phyloP scores from a whole-genome alignment of 2,329 filamentous ascomycete species.

The Alternaria novae-zelandiae region DNA sequence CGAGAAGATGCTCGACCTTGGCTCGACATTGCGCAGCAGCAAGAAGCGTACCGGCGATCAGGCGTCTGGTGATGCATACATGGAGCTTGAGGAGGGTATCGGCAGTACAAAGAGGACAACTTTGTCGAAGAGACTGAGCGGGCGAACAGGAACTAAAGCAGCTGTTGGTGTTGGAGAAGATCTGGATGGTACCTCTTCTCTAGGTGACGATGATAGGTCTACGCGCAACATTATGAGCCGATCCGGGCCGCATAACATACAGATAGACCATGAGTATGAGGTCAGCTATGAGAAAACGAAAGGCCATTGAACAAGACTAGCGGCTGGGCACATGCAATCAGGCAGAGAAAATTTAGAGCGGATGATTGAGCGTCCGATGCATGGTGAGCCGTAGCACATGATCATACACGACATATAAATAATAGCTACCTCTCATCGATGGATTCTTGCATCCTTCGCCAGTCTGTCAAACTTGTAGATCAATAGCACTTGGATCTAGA shows the following conservation, averaged over 20 bases:
- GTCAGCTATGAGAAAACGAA: not conserved
- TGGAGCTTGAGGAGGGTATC: slow-evolving; percentile 6
- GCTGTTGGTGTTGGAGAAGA: not conserved
- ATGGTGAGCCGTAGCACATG: not conserved
- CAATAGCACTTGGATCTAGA: not conserved
- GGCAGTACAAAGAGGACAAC: not conserved
- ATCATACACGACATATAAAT: not conserved
- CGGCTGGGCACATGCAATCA: not conserved
- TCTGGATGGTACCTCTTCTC: not conserved
- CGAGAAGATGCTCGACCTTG: slow-evolving; percentile 15
- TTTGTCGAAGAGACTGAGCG: not conserved
- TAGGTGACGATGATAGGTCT: not conserved
- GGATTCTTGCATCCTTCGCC: too few species aligned
- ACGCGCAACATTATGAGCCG: not conserved
- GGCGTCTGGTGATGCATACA: slow-evolving; percentile 9
- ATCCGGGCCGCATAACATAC: not conserved
- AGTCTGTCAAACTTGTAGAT: not conserved
- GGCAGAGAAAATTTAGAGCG: not conserved
- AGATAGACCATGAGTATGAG: not conserved
- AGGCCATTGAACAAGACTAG: not conserved
- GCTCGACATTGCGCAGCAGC: slow-evolving; percentile 6
- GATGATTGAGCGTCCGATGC: not conserved
- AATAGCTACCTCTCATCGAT: too few species aligned
- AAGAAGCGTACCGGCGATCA: slow-evolving; percentile 10
- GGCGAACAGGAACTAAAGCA: not conserved